phyloP scores from a whole-genome alignment of 1,284 basidiomycete species.

The Sporisorium iseilematis-ciliati region DNA sequence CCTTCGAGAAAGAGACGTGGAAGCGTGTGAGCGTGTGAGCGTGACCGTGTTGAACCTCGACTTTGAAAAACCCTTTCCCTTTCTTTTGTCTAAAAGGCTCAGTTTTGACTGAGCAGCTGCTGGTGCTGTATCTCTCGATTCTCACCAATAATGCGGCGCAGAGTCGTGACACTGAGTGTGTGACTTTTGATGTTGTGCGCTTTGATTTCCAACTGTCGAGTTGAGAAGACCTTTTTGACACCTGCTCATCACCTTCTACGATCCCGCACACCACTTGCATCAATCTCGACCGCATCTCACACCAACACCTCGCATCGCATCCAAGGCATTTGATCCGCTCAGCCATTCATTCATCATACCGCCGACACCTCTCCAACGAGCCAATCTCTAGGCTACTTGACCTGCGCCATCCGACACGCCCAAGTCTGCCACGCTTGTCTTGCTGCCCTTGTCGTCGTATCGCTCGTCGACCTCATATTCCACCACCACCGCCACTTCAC shows the following conservation, averaged over 20 bases:
- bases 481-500: background rate
- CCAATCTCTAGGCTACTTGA: background rate
- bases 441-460: background rate
- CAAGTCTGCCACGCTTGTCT: background rate
- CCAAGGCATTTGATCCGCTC: background rate
- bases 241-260: background rate
- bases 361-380: background rate
- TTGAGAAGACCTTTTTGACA: constrained; percentile 3
- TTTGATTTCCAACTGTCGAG: constrained; percentile 6
- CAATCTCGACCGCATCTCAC: background rate
- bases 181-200: constrained; percentile 2
- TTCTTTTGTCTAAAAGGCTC: background rate
- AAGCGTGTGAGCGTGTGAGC: constrained; percentile 7
- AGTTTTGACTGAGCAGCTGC: constrained; percentile 5
- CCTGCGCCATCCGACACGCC: background rate
- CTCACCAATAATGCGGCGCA: background rate
- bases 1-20: constrained; percentile 6
- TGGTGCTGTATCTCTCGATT: background rate
- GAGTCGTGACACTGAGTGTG: background rate
- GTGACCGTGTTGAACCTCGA: background rate
- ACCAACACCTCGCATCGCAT: background rate
- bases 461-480: background rate
- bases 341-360: background rate
- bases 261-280: background rate
- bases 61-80: too few relatives aligned